A percentile compares a stretch with the other conserved stretches of the same genome.
These are phyloP conservation scores for Asclepias syriaca DNA, from an alignment of 257 asterid species.

Conservation along the genomic window DNA sequence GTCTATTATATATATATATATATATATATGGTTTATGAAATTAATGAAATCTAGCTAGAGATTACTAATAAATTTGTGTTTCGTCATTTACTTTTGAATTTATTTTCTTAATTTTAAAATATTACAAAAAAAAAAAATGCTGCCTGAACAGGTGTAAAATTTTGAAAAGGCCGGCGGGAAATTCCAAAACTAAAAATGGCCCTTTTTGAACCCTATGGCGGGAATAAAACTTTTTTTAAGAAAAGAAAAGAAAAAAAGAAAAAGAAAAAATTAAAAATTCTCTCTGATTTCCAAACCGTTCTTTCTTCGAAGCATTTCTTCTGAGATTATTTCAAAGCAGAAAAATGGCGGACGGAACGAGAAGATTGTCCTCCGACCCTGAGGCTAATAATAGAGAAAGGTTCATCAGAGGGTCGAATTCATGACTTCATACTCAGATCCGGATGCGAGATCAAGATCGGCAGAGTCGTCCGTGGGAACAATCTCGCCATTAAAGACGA, in stretches of 20 bases:
- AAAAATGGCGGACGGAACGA: constrained; percentile 20
- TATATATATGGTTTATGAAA: no score
- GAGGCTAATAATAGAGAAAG: constrained; percentile 48
- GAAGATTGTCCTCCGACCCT: constrained; percentile 26
- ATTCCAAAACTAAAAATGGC: no score
- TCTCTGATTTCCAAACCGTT: not conserved
- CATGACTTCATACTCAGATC: constrained; percentile 24
- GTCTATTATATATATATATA: not conserved
- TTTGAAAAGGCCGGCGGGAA: no score
- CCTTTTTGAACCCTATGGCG: no score
- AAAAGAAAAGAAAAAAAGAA: no score
- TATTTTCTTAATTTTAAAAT: no score
- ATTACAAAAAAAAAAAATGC: no score
- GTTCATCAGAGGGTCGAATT: constrained; percentile 54
- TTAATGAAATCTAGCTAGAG: not conserved
- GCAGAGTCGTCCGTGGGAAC: constrained; percentile 71
- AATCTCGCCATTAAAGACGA: constrained; percentile 53
- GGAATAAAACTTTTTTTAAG: no score
- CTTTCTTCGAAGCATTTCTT: not conserved
- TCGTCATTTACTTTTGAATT: no score
- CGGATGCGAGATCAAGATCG: constrained; percentile 41
- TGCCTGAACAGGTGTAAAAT: no score
- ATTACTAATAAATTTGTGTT: no score
- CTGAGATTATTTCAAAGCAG: not conserved
- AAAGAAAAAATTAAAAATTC: no score